Conservation (phyloP, 495 filamentous ascomycete genomes). For the Xylaria acuta region DNA sequence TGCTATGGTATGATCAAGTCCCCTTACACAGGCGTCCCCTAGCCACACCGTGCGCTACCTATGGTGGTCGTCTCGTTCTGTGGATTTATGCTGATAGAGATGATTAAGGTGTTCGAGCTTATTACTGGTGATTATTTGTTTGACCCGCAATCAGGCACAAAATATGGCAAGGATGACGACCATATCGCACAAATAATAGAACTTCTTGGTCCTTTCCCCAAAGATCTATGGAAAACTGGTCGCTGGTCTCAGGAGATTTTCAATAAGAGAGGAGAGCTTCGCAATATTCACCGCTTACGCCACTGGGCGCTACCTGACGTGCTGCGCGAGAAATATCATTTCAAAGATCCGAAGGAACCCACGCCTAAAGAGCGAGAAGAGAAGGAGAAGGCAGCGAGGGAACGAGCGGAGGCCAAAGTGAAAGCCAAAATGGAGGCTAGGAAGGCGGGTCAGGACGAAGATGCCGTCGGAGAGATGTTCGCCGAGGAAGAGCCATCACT, state of each 20-base stretch:
- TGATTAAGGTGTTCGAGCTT: conserved; percentile 84
- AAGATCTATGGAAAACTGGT: conserved; percentile 84
- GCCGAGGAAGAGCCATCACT: conserved; percentile 35
- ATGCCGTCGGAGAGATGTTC: conserved; percentile 39
- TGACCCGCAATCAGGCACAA: conserved; percentile 97
- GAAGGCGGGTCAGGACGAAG: conserved; percentile 41
- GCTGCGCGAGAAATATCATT: conserved; percentile 96
- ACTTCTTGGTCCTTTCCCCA: conserved; percentile 91
- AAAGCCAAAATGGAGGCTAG: conserved; percentile 44
- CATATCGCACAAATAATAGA: conserved; percentile 99
- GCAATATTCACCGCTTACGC: conserved; percentile 95
- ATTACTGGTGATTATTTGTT: conserved; percentile 99
- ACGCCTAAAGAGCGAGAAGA: conserved; percentile 35
- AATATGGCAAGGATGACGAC: conserved; percentile 99
- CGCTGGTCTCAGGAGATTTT: conserved; percentile 99
- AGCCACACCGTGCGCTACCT: background rate
- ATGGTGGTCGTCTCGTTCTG: background rate
- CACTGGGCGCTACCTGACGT: conserved; percentile 98
- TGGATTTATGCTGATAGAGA: conserved; percentile 26
- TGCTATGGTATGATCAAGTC: conserved; percentile 77
- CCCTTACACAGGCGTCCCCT: background rate
- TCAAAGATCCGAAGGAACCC: conserved; percentile 62
- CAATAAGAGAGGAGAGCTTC: conserved; percentile 94
- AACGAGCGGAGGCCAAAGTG: conserved; percentile 64
- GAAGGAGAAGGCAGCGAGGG: conserved; percentile 37